Base-by-base conservation (phyloP, 306 rosid genomes). In the Cicer bijugum region DNA sequence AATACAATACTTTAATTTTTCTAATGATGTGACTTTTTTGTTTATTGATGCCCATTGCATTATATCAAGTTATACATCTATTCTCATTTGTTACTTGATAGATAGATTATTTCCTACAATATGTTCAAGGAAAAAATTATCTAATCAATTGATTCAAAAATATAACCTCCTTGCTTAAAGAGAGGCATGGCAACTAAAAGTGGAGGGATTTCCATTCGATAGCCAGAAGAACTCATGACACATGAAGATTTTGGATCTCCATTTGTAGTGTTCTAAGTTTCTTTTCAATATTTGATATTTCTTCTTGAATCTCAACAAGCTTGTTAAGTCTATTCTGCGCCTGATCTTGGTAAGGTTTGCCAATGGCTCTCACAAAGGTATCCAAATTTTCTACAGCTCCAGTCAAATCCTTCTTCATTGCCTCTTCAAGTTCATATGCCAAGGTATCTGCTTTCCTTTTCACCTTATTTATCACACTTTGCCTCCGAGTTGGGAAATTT, bases 171-270 rank as follows among this genome's bases (percentile, higher is more conserved):
- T 7, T 52, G 58, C 23, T 52, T 52, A 15, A 16, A 16, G 58
- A 52, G 17, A 48, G 19, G 6, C 45, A 42, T 9, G 9, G 10
- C 45, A 59, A 12, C 42, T 12, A 45, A 40, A 72, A 55, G 6
- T 6, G 45, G 67, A 48, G 35, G 65, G 55, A 40, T 46, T 35
- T 69, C 56, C 46, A 20, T 50, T 69, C 50, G 57, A 75, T 45
- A 9, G 35, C 50, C n/a, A 2, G 1, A 50, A 50, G 9, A 62
- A 38, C 50, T 89, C 92, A 91, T 3, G 83, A 86, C 48, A 88
- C 87, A 35, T 88, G 95, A 76, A 91, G 91, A 78, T 91, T 91
- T 86, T 94, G 97, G 72, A 94, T 88, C 37, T 91, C 97, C 67
- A 78, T 78, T 67, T 86, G 91, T 17, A 94, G 72, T 19, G 80